Percentiles rank a stretch among this genome's conserved stretches.
Conservation (phyloP, 768 basidiomycete genomes). For the Pleurotus djamor region DNA sequence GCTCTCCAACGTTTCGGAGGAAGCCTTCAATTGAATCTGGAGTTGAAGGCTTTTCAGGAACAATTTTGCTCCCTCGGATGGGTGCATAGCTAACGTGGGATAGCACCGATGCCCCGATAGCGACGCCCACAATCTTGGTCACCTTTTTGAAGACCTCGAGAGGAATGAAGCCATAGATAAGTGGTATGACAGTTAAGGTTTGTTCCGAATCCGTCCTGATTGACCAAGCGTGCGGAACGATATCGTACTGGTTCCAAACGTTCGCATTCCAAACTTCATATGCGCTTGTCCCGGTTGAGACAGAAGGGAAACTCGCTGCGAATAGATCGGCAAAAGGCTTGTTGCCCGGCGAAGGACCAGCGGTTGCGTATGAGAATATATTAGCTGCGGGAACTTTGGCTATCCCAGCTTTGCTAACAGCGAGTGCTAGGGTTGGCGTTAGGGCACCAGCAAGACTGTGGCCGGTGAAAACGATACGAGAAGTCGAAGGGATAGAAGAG, state of each 20-base stretch:
- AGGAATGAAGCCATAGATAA: not conserved
- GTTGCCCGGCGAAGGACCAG: not conserved
- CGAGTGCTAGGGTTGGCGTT: conserved; percentile 3
- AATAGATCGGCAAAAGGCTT: not conserved
- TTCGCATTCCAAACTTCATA: not conserved
- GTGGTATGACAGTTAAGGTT: not conserved
- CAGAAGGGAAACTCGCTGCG: not conserved
- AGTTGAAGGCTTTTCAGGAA: not conserved
- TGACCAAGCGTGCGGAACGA: not conserved
- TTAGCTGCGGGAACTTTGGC: not conserved
- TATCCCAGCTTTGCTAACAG: not conserved
- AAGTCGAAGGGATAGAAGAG: not conserved
- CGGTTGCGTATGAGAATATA: not conserved
- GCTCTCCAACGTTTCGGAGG: not conserved
- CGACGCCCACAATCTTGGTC: not conserved
- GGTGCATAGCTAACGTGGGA: not conserved
- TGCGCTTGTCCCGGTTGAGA: not conserved
- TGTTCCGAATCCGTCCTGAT: not conserved
- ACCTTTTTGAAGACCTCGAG: not conserved
- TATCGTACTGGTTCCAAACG: not conserved
- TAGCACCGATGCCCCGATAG: not conserved
- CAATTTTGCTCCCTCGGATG: not conserved
- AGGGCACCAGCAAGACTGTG: conserved; percentile 7
- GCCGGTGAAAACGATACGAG: conserved; percentile 5
- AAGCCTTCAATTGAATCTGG: not conserved